Evolutionary conservation across 2,329 filamentous ascomycete species (phyloP).

Genomic region (Dactylellina sp.): DNA sequence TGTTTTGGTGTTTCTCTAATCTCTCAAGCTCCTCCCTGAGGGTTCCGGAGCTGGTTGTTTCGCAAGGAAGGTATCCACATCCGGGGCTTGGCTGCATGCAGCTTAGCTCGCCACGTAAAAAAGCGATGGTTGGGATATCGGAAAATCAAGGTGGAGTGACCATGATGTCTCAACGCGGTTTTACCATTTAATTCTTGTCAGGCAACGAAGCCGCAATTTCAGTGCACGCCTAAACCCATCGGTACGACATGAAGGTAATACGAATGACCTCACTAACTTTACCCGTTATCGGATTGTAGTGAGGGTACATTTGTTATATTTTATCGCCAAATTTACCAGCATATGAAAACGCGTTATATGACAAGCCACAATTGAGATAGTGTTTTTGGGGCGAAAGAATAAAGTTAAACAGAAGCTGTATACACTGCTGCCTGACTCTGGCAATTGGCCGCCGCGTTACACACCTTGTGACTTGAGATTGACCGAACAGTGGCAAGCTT

Average conservation of each 20-base stretch:
- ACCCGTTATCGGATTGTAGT: background rate
- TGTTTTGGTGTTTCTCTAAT: background rate
- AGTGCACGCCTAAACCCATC: background rate
- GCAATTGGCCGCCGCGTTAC: too few relatives aligned
- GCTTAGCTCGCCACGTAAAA: conserved; percentile 24
- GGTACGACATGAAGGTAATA: background rate
- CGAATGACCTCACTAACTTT: background rate
- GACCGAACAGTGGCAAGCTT: too few relatives aligned
- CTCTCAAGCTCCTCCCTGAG: background rate
- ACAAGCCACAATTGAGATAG: too few relatives aligned
- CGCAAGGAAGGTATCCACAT: conserved; percentile 39
- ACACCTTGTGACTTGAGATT: too few relatives aligned
- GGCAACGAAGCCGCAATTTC: background rate
- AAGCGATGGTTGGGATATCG: conserved; percentile 41
- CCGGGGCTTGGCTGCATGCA: conserved; percentile 36
- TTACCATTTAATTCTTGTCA: conserved; percentile 52
- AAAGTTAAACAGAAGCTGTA: too few relatives aligned
- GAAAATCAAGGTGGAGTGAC: conserved; percentile 53
- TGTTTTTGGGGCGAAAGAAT: too few relatives aligned
- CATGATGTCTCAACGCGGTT: conserved; percentile 33
- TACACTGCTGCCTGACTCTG: too few relatives aligned
- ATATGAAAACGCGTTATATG: too few relatives aligned
- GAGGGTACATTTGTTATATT: too few relatives aligned
- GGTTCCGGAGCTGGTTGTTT: conserved; percentile 19
- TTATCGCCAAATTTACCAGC: too few relatives aligned